Evolutionary conservation across 1,139 yeast species (phyloP), one percentile per base, ranked within the genome.

Genomic region (Geotrichum phurueaensis): DNA sequence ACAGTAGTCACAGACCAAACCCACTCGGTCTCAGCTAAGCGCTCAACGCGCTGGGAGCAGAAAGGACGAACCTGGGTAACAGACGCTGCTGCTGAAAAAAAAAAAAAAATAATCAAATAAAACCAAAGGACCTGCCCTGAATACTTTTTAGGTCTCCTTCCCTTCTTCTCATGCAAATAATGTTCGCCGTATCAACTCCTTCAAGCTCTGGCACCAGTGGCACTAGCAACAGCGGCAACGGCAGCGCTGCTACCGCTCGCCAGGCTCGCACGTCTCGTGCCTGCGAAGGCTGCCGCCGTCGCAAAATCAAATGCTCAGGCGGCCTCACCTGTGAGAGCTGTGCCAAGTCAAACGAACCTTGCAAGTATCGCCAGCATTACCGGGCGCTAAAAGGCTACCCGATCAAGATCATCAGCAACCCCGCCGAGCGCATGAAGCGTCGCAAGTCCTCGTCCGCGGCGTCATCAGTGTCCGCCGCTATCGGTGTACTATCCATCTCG

Each of bases 241-340:
- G 10, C 27, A 15, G 31, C 27, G 22, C 15, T 27, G 10, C 51
- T 22, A 15, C 9, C 10, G 18, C 36, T 9, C 54, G 54, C 15
- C 54, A 64, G 39, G 39, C 66, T 15, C 60, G 70, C 25, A 69
- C 68, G 7, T 68, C 85, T 5, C 73, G 84, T 61, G 87, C 87
- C 4, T 84, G 88, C 68, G 86, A 84, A 67, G 81, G 80, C 59
- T 84, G 88, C 67, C 75, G 87, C 27, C 80, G 78, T 64, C 81
- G 84, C 63, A 84, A 84, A 68, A 84, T 84, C 63, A 82, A 82
- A 67, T 84, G 88, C 71, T 84, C 84, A 61, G 87, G 87, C 13
- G 71, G 69, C 18, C 62, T 57, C 10, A 64, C 64, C 47, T 67
- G 70, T 53, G 62, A 63, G 27, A 69, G 66, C 31, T 68, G 71